phyloP scores from a whole-genome alignment of 345 rosid species.

The Gossypium raimondii region DNA sequence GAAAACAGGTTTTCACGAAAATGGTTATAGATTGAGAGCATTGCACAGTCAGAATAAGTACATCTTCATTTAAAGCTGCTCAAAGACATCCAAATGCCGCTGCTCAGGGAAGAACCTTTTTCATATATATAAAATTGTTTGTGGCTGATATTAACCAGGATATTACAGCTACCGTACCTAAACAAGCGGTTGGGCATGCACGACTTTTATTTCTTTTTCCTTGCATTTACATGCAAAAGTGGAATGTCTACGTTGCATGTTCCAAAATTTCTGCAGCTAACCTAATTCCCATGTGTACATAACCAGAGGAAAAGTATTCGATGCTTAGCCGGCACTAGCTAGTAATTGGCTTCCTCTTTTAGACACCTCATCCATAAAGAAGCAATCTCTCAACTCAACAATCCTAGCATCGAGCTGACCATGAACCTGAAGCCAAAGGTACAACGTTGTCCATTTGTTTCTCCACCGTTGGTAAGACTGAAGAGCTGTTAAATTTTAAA shows the following conservation, averaged over 20 bases:
- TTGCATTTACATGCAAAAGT: not conserved
- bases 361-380: not conserved
- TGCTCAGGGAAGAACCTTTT: not conserved
- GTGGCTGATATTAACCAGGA: constrained; percentile 3
- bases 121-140: not conserved
- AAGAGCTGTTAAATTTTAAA: not conserved
- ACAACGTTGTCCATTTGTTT: not conserved
- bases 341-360: not conserved
- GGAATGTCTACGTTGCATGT: constrained; percentile 24
- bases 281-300: not conserved
- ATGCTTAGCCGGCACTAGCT: not conserved
- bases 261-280: constrained; percentile 8
- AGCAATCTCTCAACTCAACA: not conserved
- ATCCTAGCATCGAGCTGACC: not conserved
- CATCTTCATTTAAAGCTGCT: not conserved
- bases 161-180: not conserved
- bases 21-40: not conserved
- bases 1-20: too few species aligned
- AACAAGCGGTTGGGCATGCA: not conserved
- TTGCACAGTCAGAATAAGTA: not conserved
- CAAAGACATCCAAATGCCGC: not conserved
- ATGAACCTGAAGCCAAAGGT: not conserved
- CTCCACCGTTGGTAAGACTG: not conserved
- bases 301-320: not conserved
- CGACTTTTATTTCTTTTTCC: not conserved